Percentiles rank a stretch among this genome's conserved stretches.
phyloP scores from a whole-genome alignment of 139 green algal species.

The Asterochloris erici region DNA sequence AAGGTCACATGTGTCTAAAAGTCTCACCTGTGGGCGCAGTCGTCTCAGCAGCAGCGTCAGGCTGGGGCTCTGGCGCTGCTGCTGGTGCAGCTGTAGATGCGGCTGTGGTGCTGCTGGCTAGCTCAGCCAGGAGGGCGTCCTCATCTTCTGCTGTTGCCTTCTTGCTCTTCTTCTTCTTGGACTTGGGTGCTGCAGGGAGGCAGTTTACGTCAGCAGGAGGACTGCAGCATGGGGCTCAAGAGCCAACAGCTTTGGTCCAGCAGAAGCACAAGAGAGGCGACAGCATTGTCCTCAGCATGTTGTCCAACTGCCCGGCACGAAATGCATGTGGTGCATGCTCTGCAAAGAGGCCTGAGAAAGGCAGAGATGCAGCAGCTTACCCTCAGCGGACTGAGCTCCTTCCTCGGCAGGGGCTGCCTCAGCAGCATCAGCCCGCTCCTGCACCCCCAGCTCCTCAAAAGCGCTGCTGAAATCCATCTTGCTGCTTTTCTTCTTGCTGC shows the following conservation, averaged over 20 bases:
- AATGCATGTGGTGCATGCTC: background rate
- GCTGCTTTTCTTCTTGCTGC: constrained; percentile 17
- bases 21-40: background rate
- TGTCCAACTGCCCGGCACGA: background rate
- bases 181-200: constrained; percentile 21
- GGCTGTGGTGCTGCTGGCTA: constrained; percentile 25
- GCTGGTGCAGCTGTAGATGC: constrained; percentile 15
- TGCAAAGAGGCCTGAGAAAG: background rate
- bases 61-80: constrained; percentile 17
- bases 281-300: constrained; percentile 26
- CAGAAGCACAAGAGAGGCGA: constrained; percentile 22
- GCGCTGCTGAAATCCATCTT: background rate
- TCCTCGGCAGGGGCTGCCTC: too few species aligned
- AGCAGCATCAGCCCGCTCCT: background rate
- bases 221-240: constrained; percentile 4
- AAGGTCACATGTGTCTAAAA: too few species aligned
- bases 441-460: background rate
- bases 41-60: background rate
- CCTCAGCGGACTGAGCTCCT: background rate
- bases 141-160: constrained; percentile 46
- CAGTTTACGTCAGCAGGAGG: constrained; percentile 37
- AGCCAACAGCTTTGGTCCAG: background rate
- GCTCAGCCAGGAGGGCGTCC: constrained; percentile 60
- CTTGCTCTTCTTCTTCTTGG: constrained; percentile 29
- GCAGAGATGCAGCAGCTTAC: background rate